Base-by-base conservation (phyloP, 176 grass and related monocot species). In the Musa acuminata region DNA sequence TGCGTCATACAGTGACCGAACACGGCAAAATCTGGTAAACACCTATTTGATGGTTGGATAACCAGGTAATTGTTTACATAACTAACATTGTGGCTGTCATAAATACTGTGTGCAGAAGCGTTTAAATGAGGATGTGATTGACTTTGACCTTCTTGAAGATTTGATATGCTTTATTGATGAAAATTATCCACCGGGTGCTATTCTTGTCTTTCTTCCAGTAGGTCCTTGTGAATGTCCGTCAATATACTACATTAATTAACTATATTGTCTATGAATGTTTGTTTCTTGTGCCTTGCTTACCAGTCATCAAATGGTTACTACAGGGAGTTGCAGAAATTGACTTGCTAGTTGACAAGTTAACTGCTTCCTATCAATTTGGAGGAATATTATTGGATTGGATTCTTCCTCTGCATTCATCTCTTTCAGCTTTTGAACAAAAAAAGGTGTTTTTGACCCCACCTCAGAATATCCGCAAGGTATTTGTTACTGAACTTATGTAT, bases 311-410 rank as follows among this genome's bases (percentile, higher is more conserved):
- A 17, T 21, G 21, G 12, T 67, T 90, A 48, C 13, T 80, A 75
- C 82, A 97, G 94, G 94, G 94, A 87, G 87, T 97, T 78, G 87
- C 94, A 81, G 94, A 97, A 87, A 97, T 97, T 82, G 90, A 93
- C 69, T 79, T 97, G 87, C 76, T 97, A 78, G 87, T 97, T 65
- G 94, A 97, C 87, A 93, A 85, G 86, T 83, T 97, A 81, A 88
- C 82, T 64, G 87, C 90, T 52, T 88, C 87, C 53, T 85, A 88
- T 76, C 87, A 88, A 77, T 97, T 97, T 80, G 82, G 86, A 62
- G 87, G 94, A 70, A 69, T 76, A 73, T 88, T 87, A 65, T 90
- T 90, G 80, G 90, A 97, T 85, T 97, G 94, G 94, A 82, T 97
- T 76, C 85, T 97, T 69, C 94, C 94, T 83, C 85, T 97, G 78